Base-by-base conservation (phyloP, 768 basidiomycete species). In the Sarcomyxa edulis region DNA sequence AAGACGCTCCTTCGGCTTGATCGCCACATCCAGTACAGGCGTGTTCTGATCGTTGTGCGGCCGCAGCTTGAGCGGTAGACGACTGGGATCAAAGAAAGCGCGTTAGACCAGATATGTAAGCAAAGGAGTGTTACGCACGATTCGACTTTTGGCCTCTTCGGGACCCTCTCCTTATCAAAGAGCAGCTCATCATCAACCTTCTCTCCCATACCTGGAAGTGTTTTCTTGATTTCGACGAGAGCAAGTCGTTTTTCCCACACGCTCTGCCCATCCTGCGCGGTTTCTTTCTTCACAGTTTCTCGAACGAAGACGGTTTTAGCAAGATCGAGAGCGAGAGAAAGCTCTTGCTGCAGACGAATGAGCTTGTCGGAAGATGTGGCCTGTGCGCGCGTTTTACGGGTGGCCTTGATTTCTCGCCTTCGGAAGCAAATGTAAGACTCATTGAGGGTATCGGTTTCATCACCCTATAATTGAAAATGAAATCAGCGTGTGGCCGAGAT, bases 401-500 rank as follows among this genome's bases (percentile, higher is more conserved):
- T 76, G 3, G 89, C 81, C 58, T 98, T 98, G 60, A 86, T 83
- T 57, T 98, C 95, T 39, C 94, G 83, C 44, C 93, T 76, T 25
- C 96, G 80, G 73, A 99, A 99, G 62, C 96, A 99, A 31, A 97
- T 86, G 47, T 97, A 98, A 0, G 95, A 94, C 51, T 95, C 93
- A 39, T 89, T 91, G 48, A 74, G 73, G 32, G 82, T 82, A 57
- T 96, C 92, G 14, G 84, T 74, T 63, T 97, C 94, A 57, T 98
- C 93, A 51, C 76, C 83, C 85, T 89, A 28, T 4, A 27, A 35
- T n/a, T n/a, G n/a, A n/a, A n/a, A n/a, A n/a, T n/a, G n/a, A n/a
- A n/a, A n/a, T n/a, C n/a, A n/a, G n/a, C n/a, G n/a, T n/a, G n/a
- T n/a, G n/a, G n/a, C n/a, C n/a, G n/a, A n/a, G n/a, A n/a, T n/a